Evolutionary conservation across 1,284 basidiomycete species (phyloP), one percentile per base, ranked within the genome.

Genomic region (Polyporus tsugae): DNA sequence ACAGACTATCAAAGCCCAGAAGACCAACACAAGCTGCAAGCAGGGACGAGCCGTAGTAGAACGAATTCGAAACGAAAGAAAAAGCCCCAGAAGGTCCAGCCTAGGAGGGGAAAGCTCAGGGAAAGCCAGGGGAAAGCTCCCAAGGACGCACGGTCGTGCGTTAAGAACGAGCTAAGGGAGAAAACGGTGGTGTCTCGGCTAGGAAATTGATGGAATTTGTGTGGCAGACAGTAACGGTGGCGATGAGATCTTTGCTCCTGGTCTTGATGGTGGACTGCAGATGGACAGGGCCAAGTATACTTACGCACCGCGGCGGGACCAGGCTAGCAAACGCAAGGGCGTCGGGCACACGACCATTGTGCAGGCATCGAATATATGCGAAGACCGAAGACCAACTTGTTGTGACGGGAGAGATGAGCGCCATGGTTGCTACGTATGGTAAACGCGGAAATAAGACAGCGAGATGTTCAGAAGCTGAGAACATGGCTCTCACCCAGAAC

Each of bases 1-100:
- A 61, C 65, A 63, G 67, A 69, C 71, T 72, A 49, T 72, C 71
- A 72, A 72, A 72, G 71, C 60, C 71, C 71, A 65, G 36, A 29
- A 22, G 22, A 65, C 35, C 60, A 55, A 55, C 19, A 63, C 38
- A 62, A 49, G 42, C 41, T 63, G 65, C 38, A 63, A 59, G 35
- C n/a, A 36, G 62, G 7, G 10, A 62, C 38, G 38, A 35, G 11
- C 36, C 33, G 44, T 57, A 15, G 44, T 22, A 60, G 46, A 41
- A 41, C n/a, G 41, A 66, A n/a, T n/a, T n/a, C n/a, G n/a, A n/a
- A n/a, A 60, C 33, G 64, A 63, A 66, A 41, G 64, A 46, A 64
- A 36, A 62, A 36, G 25, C 42, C 46, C 33, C 6, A 61, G 62
- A 22, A 64, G 67, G 69, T 68, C 63, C 66, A 63, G 61, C 67